Base-by-base conservation (phyloP, 164 flowering plant genomes). In the Annona cherimola region DNA sequence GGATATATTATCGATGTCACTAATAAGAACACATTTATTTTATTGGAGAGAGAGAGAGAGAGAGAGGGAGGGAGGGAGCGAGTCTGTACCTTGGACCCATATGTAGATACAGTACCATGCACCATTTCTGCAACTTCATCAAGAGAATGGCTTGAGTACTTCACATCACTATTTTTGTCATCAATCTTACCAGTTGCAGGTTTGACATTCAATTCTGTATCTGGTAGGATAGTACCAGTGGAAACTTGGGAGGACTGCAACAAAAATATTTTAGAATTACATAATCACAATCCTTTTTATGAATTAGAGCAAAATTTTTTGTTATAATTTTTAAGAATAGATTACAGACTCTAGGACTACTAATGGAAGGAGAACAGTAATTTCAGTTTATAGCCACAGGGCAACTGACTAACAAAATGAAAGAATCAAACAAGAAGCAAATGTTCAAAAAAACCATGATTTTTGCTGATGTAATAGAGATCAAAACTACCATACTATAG, bases 51-150 rank as follows among this genome's bases (percentile, higher is more conserved):
- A 45, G 50, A 45, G 50, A 50, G 55, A 50, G 57, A 50, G 57
- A 50, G 57, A 7, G 57, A 50, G 57, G 14, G 57, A 50, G 57
- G 14, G n/a, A 64, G 45, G 41, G 57, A 50, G 18, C 45, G 60
- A 4, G 68, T 74, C 69, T 57, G 71, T 76, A 90, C 99, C 94
- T 93, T 91, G 45, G 79, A 79, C 82, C 86, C 99, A 80, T 86
- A 95, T 4, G 80, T 80, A 67, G 93, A 90, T 76, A 95, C 78
- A 20, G 97, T 95, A 76, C 72, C 81, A 45, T 79, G 89, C 71
- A 95, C 86, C 96, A 95, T 91, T 26, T 83, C 93, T 76, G 96
- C 84, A 77, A 93, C 97, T 87, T 95, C 99, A 80, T 93, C 98
- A 75, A 95, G 91, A 80, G 96, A 88, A 90, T 93, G 98, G 79